Percentiles rank a stretch among this genome's conserved stretches.
phyloP scores from a whole-genome alignment of 257 asterid genomes.

The Salvia splendens region DNA sequence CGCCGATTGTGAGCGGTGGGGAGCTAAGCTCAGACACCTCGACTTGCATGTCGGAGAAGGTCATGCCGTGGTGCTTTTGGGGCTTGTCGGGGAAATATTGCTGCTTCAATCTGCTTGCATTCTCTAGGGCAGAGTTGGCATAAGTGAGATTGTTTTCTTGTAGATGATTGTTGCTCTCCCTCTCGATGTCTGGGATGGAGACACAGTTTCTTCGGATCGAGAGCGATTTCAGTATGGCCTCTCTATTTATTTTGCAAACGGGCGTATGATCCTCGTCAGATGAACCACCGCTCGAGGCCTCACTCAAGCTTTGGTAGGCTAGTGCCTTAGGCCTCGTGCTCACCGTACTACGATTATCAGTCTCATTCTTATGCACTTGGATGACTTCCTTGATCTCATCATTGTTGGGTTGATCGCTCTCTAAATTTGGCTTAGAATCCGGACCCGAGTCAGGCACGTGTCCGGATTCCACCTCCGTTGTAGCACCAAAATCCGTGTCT shows the following conservation, averaged over 20 bases:
- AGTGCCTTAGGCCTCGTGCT: slow-evolving; percentile 35
- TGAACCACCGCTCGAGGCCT: slow-evolving; percentile 34
- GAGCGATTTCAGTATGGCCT: slow-evolving; percentile 68
- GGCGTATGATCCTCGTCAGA: slow-evolving; percentile 57
- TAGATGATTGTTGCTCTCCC: slow-evolving; percentile 21
- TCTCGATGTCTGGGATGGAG: slow-evolving; percentile 18
- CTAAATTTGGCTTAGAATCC: slow-evolving; percentile 34
- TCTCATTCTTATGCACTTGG: slow-evolving; percentile 31
- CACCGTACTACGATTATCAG: slow-evolving; percentile 19
- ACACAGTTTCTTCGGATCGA: slow-evolving; percentile 45
- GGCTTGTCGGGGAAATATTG: slow-evolving; percentile 36
- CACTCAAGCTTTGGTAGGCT: slow-evolving; percentile 31
- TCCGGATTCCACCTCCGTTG: slow-evolving; percentile 45
- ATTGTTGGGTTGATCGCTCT: slow-evolving; percentile 25
- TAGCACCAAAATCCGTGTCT: slow-evolving; percentile 39
- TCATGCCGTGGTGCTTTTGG: slow-evolving; percentile 39
- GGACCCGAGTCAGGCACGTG: no score
- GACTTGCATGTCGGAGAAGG: slow-evolving; percentile 82
- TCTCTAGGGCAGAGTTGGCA: slow-evolving; percentile 32
- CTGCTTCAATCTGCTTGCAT: slow-evolving; percentile 42
- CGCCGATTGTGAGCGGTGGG: slow-evolving; percentile 57
- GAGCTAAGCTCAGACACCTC: slow-evolving; percentile 81
- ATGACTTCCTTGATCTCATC: slow-evolving; percentile 45
- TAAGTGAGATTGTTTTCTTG: slow-evolving; percentile 24
- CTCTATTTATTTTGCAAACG: slow-evolving; percentile 56